Evolutionary conservation across 1,284 basidiomycete species (phyloP), one percentile per base, ranked within the genome.

Genomic region (Moniliophthora roreri): DNA sequence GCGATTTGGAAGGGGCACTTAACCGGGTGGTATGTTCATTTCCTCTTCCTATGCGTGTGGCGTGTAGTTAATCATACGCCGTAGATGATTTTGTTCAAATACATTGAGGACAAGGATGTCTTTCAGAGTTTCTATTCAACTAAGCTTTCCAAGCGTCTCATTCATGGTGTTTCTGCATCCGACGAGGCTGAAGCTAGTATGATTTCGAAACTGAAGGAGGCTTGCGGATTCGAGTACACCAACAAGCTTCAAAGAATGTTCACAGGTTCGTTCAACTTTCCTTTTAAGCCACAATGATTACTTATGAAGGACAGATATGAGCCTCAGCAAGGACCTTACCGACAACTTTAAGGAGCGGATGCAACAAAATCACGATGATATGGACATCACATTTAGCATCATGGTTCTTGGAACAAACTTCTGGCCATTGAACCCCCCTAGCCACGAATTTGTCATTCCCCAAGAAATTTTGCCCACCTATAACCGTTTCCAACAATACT

Each of bases 81-180:
- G n/a, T 57, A 96, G 94, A 98, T 98, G 96, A 80, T 95, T 41
- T 79, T 99, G 48, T 99, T 99, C 89, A 98, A 98, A 73, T 99
- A 98, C 70, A 89, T 99, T 62, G 95, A 98, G 70, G 97, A 99
- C 77, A 98, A 98, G 79, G 97, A 99, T 65, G 95, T 99, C 10
- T 99, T 99, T 87, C 96, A 98, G 69, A 94, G 93, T 42, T 99
- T 98, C 80, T 99, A 99, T 77, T 92, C 92, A 41, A 98, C 94
- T 63, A 96, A 96, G 75, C 78, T 99, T 18, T 95, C 95, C 42
- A 93, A 93, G 67, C 93, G 97, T 61, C 84, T 99, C 34, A 95
- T 99, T 60, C 89, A 94, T 63, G 87, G 87, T 34, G 85, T 91
- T 18, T 98, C 95, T 18, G 94, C 95, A 4, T 98, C 95, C 3